These are phyloP conservation scores for Benincasa hispida DNA, from an alignment of 306 rosid genomes.

Conservation along the genomic window DNA sequence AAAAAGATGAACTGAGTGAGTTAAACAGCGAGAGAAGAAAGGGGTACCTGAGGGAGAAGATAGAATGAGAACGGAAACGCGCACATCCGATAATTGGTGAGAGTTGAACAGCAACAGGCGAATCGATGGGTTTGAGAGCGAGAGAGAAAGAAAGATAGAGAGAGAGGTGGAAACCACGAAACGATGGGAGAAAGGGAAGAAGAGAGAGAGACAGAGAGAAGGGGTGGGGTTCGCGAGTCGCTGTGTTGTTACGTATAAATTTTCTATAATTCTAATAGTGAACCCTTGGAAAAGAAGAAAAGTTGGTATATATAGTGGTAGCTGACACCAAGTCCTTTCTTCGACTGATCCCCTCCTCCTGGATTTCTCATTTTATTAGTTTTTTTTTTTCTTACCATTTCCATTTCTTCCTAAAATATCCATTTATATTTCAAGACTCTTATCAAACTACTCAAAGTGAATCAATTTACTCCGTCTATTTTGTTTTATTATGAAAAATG, in stretches of 20 bases:
- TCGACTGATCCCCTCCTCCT: background rate
- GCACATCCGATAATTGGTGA: slow-evolving; percentile 47
- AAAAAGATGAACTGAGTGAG: background rate
- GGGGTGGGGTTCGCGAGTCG: slow-evolving; percentile 29
- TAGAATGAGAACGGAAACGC: slow-evolving; percentile 20
- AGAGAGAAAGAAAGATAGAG: slow-evolving; percentile 1
- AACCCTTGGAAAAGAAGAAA: slow-evolving; percentile 15
- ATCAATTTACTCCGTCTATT: too few species aligned
- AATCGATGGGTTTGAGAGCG: background rate
- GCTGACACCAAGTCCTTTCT: slow-evolving; percentile 10
- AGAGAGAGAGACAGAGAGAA: slow-evolving; percentile 6
- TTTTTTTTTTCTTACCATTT: too few species aligned
- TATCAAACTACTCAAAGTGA: too few species aligned
- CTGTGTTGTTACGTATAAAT: slow-evolving; percentile 2
- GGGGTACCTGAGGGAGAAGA: slow-evolving; percentile 52
- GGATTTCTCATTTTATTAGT: background rate
- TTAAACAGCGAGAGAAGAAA: background rate
- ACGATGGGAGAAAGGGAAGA: slow-evolving; percentile 9
- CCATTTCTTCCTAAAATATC: too few species aligned
- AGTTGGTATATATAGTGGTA: background rate
- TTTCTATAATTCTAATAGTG: slow-evolving; percentile 8
- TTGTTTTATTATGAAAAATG: too few species aligned
- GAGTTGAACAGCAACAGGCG: background rate
- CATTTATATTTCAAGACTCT: too few species aligned
- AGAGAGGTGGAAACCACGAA: slow-evolving; percentile 37